Base-by-base conservation (phyloP, 1,139 yeast species). In the Taphrina betulina region DNA sequence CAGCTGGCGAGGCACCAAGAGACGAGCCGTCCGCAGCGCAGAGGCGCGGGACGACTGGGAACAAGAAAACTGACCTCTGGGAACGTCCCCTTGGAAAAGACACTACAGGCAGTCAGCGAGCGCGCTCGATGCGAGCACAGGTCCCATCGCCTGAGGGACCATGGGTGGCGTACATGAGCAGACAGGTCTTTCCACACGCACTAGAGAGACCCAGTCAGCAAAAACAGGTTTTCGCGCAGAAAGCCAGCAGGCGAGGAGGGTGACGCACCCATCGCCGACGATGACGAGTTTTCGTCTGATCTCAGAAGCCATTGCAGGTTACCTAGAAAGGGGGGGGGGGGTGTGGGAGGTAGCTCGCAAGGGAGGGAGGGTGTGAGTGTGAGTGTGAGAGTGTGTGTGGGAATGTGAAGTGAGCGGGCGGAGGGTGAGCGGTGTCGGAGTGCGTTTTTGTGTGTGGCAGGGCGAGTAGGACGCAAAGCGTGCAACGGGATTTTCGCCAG, bases 181-280 rank as follows among this genome's bases (percentile, higher is more conserved):
- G 73, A 2, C 96, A 88, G 0, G 96, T 89, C 69, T 89, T 89
- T 12, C 96, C 96, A 71, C 96, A 88, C 1, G 95, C 95, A 50
- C 96, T 42, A 31, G 14, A 1, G 8, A n/a, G 43, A 38, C 5
- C 2, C 17, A 10, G 44, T 45, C 28, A 35, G 52, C 16, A 34
- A 16, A 22, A n/a, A 16, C n/a, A n/a, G n/a, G n/a, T n/a, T n/a
- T n/a, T n/a, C n/a, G n/a, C n/a, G n/a, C n/a, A n/a, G n/a, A n/a
- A n/a, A n/a, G n/a, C n/a, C n/a, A n/a, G n/a, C n/a, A 26, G 12
- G 10, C 5, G 44, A 37, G 43, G 28, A 23, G 14, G 3, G 10
- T n/a, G n/a, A 50, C 54, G 24, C 29, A 42, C 54, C 54, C 96
- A 69, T 89, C 96, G 29, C 96, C 96, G 17, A 89, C 95, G 52